Percentiles rank a stretch among this genome's conserved stretches.
phyloP scores from a whole-genome alignment of 306 rosid species.

The Vigna unguiculata region DNA sequence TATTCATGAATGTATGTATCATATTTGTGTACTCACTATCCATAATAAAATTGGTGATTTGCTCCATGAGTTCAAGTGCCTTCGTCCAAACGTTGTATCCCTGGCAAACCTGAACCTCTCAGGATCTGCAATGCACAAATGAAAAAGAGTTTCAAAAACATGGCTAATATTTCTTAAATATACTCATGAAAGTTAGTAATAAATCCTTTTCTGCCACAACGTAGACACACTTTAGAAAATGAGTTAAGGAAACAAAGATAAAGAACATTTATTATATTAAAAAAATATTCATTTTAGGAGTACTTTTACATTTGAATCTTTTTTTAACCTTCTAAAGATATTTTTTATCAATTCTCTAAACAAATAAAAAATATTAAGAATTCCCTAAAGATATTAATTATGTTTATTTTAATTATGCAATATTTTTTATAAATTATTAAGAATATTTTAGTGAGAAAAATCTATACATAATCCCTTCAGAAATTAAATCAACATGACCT shows the following conservation, averaged over 20 bases:
- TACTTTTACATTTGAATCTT: not conserved
- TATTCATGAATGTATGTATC: not conserved
- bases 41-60: conserved; percentile 59
- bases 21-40: conserved; percentile 56
- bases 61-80: conserved; percentile 71
- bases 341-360: not conserved
- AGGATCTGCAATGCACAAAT: conserved; percentile 58
- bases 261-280: not conserved
- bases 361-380: too few species aligned
- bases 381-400: not conserved
- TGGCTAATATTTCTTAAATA: not conserved
- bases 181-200: not conserved
- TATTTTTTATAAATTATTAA: not conserved
- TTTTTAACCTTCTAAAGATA: not conserved
- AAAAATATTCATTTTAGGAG: not conserved
- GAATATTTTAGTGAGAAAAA: not conserved
- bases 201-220: not conserved
- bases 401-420: not conserved
- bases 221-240: not conserved
- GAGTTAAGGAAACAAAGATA: not conserved
- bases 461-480: not conserved
- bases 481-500: not conserved
- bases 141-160: not conserved
- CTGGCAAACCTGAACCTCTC: conserved; percentile 77
- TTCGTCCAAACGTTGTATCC: conserved; percentile 77